Percentiles rank a stretch among this genome's conserved stretches.
Conservation (phyloP, 2,329 filamentous ascomycete species). For the Sordariomycetes sp. region DNA sequence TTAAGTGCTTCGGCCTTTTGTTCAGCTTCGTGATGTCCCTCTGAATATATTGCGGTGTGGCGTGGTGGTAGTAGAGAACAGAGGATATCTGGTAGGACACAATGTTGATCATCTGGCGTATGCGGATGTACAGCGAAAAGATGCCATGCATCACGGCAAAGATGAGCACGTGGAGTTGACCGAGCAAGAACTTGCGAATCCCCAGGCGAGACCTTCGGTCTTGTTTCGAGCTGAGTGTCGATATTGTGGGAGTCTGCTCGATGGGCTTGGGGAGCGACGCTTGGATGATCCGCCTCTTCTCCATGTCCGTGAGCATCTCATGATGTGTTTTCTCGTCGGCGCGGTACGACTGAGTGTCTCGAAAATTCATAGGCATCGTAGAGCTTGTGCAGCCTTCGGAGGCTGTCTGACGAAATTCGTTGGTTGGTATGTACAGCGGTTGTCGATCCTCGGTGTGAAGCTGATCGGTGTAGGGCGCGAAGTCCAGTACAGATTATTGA, state of each 20-base stretch:
- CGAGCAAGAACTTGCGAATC: conserved; percentile 51
- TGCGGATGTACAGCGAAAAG: conserved; percentile 81
- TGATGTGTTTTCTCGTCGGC: conserved; percentile 26
- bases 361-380: conserved; percentile 23
- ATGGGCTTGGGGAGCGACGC: conserved; percentile 24
- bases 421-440: neutral
- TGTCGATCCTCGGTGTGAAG: too few species aligned
- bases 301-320: conserved; percentile 21
- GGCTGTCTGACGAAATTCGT: conserved; percentile 12
- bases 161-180: conserved; percentile 55
- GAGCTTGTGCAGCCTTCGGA: conserved; percentile 14
- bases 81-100: conserved; percentile 70
- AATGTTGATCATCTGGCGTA: conserved; percentile 71
- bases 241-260: conserved; percentile 14
- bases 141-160: conserved; percentile 67
- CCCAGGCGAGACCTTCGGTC: conserved; percentile 37
- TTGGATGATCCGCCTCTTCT: conserved; percentile 25
- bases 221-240: conserved; percentile 14
- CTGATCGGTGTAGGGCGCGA: too few species aligned
- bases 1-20: conserved; percentile 76
- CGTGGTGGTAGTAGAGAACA: conserved; percentile 89
- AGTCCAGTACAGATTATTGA: too few species aligned
- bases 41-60: conserved; percentile 84
- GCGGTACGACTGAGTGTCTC: conserved; percentile 28
- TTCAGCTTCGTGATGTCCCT: conserved; percentile 70